Evolutionary conservation across 768 basidiomycete genomes (phyloP), one percentile per base, ranked within the genome.

Genomic region (Pisolithus orientalis): DNA sequence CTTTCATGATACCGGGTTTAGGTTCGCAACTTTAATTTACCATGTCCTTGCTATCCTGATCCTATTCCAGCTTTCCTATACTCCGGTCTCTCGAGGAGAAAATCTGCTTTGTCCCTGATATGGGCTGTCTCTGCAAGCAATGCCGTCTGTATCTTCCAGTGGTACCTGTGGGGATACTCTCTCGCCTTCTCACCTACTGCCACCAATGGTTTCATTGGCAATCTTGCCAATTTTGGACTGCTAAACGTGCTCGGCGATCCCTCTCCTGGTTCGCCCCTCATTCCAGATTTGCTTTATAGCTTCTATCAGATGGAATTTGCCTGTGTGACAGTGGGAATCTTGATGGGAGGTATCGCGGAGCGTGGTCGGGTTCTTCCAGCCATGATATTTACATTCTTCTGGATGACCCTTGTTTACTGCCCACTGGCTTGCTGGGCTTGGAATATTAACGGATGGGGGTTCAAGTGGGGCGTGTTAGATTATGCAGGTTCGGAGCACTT

Each of bases 291-390:
- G 45, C 75, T 94, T 29, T 94, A 89, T 73, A 82, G 80, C 59
- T 85, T 92, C 69, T 93, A 88, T 73, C 87, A 90, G 64, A 85
- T 88, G 84, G 87, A 88, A 69, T 91, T 89, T 63, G 87, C 83
- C 21, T 86, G 84, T 51, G 87, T 92, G 16, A 91, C 89, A 1
- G 84, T 85, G 14, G 84, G 74, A 11, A 89, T 90, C 47, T 65
- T 90, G 27, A 74, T 87, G 77, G 87, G 87, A 42, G 85, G 87
- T 8, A 78, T 90, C 47, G 92, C 92, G 5, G 93, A 94, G 69
- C 87, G 92, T 51, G 89, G 90, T 1, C 80, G 90, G 44, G 80
- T 94, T 34, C 72, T 90, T 5, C 92, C 91, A 0, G 81, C 85
- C 9, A 83, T 93, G 77, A 72, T 90, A 21, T 82, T 94, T 63